These are phyloP conservation scores for Xylariaceae sp. DNA, from an alignment of 2,329 filamentous ascomycete genomes.

Conservation along the genomic window DNA sequence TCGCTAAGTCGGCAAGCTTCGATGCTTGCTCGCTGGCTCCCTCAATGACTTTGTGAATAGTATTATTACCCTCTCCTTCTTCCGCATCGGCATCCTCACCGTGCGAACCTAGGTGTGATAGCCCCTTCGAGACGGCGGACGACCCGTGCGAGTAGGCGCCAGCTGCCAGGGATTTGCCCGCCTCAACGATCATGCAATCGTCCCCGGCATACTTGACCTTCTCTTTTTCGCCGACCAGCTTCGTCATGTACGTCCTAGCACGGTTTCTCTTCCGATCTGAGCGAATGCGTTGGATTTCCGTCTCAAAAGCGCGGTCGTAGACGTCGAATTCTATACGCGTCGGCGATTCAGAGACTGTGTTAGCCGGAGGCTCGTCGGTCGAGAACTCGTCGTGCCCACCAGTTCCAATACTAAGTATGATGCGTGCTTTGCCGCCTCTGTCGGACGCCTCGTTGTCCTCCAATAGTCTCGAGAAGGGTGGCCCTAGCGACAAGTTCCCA, in stretches of 20 bases:
- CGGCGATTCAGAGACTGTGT: constrained; percentile 74
- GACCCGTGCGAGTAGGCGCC: constrained; percentile 14
- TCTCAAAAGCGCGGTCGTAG: constrained; percentile 81
- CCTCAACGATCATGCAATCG: constrained; percentile 34
- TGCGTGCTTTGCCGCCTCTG: constrained; percentile 53
- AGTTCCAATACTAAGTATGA: constrained; percentile 73
- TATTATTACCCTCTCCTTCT: constrained; percentile 13
- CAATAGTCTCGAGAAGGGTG: constrained; percentile 22
- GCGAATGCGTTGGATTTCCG: constrained; percentile 60
- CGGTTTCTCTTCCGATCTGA: constrained; percentile 33
- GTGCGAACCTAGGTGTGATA: constrained; percentile 12
- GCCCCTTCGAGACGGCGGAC: constrained; percentile 11
- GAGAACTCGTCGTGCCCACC: constrained; percentile 47
- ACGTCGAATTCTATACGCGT: constrained; percentile 79
- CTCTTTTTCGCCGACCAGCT: constrained; percentile 41
- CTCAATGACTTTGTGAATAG: constrained; percentile 15
- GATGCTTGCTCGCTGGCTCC: constrained; percentile 21
- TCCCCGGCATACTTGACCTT: constrained; percentile 35
- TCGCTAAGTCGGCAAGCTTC: constrained; percentile 30
- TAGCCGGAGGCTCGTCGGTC: constrained; percentile 19
- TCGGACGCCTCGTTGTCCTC: constrained; percentile 44
- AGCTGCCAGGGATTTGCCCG: constrained; percentile 22
- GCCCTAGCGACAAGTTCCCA: constrained; percentile 25
- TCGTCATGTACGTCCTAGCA: constrained; percentile 43
- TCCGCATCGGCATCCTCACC: constrained; percentile 7